Percentiles rank a stretch among this genome's conserved stretches.
These are phyloP conservation scores for Canna indica DNA, from an alignment of 176 grass and related monocot species.

Conservation along the genomic window DNA sequence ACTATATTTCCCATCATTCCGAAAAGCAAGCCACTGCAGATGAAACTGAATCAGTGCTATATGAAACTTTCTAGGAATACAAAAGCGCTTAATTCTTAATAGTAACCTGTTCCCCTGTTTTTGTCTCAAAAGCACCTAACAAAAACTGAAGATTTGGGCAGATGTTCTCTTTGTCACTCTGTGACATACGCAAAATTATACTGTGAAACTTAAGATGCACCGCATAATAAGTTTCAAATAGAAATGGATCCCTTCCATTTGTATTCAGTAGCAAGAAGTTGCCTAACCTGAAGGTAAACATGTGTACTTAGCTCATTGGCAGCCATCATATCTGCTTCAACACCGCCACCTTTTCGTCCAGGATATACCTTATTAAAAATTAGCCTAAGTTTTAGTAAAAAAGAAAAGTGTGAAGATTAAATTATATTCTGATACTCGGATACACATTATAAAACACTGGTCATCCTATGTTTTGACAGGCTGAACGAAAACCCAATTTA, in stretches of 20 bases:
- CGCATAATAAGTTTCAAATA: background rate
- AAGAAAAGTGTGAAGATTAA: background rate
- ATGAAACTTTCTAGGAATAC: background rate
- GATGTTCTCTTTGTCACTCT: conserved; percentile 44
- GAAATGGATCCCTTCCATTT: background rate
- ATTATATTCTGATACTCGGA: background rate
- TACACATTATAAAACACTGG: background rate
- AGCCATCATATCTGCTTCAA: conserved; percentile 91
- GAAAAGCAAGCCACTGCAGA: conserved; percentile 80
- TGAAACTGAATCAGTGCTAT: conserved; percentile 18
- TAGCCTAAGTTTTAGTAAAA: conserved; percentile 36
- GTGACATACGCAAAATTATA: conserved; percentile 13
- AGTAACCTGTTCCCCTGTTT: conserved; percentile 81
- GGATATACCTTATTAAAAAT: conserved; percentile 76
- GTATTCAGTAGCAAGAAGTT: conserved; percentile 5
- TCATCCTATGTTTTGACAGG: background rate
- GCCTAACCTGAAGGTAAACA: conserved; percentile 69
- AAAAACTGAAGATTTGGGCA: conserved; percentile 75
- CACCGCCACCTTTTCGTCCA: conserved; percentile 50
- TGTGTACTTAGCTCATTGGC: conserved; percentile 72
- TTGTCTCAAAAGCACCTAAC: conserved; percentile 87
- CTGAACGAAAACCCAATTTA: too few relatives aligned
- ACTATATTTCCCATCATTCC: conserved; percentile 74
- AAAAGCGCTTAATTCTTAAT: conserved; percentile 2
- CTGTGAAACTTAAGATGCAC: background rate